Evolutionary conservation across 805 yeast species (phyloP).

Genomic region (Zygosaccharomyces gambellarensis): DNA sequence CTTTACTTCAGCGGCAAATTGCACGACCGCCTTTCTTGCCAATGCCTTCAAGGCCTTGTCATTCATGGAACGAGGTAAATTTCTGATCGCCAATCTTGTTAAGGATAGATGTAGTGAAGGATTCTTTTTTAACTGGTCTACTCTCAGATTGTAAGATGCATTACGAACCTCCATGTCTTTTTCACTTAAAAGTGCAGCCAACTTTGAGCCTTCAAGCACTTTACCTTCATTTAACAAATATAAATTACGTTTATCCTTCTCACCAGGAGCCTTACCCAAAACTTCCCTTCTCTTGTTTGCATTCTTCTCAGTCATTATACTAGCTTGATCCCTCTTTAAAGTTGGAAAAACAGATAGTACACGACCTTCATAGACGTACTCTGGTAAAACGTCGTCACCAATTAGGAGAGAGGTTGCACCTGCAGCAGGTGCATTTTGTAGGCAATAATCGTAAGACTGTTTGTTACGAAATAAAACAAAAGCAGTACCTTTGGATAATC

Average conservation of each 20-base stretch:
- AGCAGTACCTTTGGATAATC: slow-evolving; percentile 89
- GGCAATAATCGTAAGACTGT: slow-evolving; percentile 61
- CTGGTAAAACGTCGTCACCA: slow-evolving; percentile 87
- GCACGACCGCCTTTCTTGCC: slow-evolving; percentile 91
- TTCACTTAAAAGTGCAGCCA: slow-evolving; percentile 62
- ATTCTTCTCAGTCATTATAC: slow-evolving; percentile 64
- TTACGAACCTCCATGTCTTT: slow-evolving; percentile 85
- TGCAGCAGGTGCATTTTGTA: slow-evolving; percentile 72
- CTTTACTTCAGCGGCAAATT: slow-evolving; percentile 86
- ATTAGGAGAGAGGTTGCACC: slow-evolving; percentile 63
- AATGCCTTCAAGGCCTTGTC: slow-evolving; percentile 84
- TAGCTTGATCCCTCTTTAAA: slow-evolving; percentile 81
- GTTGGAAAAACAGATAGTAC: slow-evolving; percentile 79
- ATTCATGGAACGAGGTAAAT: slow-evolving; percentile 87
- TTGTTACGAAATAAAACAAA: slow-evolving; percentile 77
- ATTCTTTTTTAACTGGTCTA: slow-evolving; percentile 83
- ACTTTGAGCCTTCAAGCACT: slow-evolving; percentile 70
- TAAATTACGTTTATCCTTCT: slow-evolving; percentile 77
- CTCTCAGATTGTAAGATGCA: slow-evolving; percentile 77
- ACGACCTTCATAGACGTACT: slow-evolving; percentile 89
- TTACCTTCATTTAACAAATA: slow-evolving; percentile 92
- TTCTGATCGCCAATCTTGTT: slow-evolving; percentile 91
- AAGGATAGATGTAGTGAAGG: slow-evolving; percentile 89
- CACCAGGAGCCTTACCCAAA: slow-evolving; percentile 75
- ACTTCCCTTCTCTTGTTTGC: slow-evolving; percentile 66